Base-by-base conservation (phyloP, 2,329 filamentous ascomycete genomes). In the Cadophora sp. region DNA sequence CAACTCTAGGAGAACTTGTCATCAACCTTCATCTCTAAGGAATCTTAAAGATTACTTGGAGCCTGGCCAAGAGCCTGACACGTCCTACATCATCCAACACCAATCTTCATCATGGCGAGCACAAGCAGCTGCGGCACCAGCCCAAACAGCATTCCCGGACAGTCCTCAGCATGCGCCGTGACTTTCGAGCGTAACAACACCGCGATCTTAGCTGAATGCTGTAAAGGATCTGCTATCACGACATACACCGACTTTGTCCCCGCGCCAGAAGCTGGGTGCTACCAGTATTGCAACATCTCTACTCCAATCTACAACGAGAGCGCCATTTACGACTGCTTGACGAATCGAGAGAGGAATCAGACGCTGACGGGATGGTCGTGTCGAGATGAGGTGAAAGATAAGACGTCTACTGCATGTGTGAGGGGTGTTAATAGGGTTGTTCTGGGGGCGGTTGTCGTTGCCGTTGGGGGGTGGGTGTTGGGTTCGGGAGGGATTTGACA, bases 131-230 rank as follows among this genome's bases (percentile, higher is more conserved):
- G 47, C 47, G n/a, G 22, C n/a, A 22, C 47, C 14, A 20, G 8
- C n/a, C 47, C 47, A 11, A 50, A 50, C 47, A 20, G 47, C 47
- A 50, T 50, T 14, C 47, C 47, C 47, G 47, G 47, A 14, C n/a
- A 22, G 4, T 50, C 47, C 14, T 45, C 43, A 45, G 43, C 43
- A 18, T 45, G n/a, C 14, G 43, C 7, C n/a, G 43, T 45, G n/a
- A 20, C 3, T 8, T n/a, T 18, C n/a, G 43, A 45, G 43, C 43
- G 43, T 13, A 45, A 45, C n/a, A 45, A 45, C 16, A 45, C 43
- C 5, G 43, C 43, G 2, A 45, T 45, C 43, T 16, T 45, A 18
- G 43, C 43, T 13, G 43, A 45, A 45, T 45, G 43, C n/a, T 45
- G 43, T 45, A 20, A 18, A 18, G n/a, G n/a, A 3, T n/a, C 43